These are phyloP conservation scores for Leccinum arenicola DNA, from an alignment of 768 basidiomycete genomes.

Conservation along the genomic window DNA sequence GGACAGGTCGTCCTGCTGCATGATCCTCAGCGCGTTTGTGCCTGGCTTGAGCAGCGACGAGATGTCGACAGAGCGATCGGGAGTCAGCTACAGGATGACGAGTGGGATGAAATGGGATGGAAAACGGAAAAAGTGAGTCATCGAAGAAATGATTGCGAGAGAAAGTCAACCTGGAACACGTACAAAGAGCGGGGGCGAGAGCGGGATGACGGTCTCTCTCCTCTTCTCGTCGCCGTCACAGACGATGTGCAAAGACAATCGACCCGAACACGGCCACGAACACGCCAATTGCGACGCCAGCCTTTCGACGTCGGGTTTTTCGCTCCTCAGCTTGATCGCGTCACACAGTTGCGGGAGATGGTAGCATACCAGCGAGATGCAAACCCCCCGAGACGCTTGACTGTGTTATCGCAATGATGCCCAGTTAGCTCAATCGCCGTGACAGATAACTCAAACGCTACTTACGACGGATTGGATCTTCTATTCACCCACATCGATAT, in stretches of 20 bases:
- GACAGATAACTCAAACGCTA: constrained; percentile 5
- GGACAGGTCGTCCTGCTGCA: constrained; percentile 43
- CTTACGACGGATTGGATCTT: constrained; percentile 29
- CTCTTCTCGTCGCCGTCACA: background rate
- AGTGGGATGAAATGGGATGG: background rate
- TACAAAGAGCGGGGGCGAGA: constrained; percentile 33
- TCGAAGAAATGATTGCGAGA: background rate
- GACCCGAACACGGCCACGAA: constrained; percentile 42
- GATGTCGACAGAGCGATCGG: constrained; percentile 50
- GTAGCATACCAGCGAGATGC: constrained; percentile 48
- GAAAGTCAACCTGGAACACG: constrained; percentile 26
- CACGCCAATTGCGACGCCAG: constrained; percentile 31
- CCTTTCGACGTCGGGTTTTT: constrained; percentile 14
- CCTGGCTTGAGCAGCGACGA: constrained; percentile 43
- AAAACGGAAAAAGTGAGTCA: background rate
- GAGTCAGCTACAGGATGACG: constrained; percentile 39
- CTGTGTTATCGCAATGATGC: constrained; percentile 19
- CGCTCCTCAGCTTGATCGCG: constrained; percentile 13
- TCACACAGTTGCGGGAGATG: constrained; percentile 25
- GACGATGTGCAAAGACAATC: constrained; percentile 15
- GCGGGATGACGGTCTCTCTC: constrained; percentile 14
- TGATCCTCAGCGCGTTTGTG: constrained; percentile 42
- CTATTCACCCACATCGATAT: constrained; percentile 40
- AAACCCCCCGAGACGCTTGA: constrained; percentile 35
- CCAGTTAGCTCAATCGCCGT: background rate